These are phyloP conservation scores for Lipomyces lipofer DNA, from an alignment of 805 yeast species.

Conservation along the genomic window DNA sequence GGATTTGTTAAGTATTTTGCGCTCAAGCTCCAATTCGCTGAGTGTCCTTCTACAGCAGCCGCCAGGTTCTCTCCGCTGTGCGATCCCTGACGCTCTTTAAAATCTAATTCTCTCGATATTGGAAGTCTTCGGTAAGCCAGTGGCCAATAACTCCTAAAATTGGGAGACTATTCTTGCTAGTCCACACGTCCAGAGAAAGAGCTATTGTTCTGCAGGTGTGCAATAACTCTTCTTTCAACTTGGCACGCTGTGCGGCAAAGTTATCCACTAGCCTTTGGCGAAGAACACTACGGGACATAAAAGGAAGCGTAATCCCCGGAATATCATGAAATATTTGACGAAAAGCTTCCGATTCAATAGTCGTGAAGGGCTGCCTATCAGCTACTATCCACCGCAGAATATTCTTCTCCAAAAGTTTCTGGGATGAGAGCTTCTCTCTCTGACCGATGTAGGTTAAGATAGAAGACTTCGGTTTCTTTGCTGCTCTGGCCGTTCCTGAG, in stretches of 20 bases:
- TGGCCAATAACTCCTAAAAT: background rate
- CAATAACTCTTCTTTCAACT: background rate
- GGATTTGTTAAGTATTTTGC: background rate
- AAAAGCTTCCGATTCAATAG: background rate
- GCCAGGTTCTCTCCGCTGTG: conserved; percentile 1
- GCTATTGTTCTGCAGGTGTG: background rate
- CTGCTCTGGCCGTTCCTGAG: conserved; percentile 3
- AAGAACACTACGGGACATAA: background rate
- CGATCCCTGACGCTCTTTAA: background rate
- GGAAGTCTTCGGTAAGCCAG: background rate
- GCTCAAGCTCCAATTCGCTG: background rate
- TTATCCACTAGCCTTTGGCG: background rate
- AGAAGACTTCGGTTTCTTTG: conserved; percentile 2
- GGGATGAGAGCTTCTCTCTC: background rate
- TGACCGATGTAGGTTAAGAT: background rate
- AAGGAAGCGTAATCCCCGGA: conserved; percentile 2
- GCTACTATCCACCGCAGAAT: background rate
- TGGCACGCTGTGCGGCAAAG: background rate
- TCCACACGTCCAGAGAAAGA: background rate
- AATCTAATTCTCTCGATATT: conserved; percentile 1
- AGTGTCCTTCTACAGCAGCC: background rate
- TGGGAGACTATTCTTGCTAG: conserved; percentile 1
- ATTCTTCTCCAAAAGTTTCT: background rate
- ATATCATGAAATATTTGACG: background rate
- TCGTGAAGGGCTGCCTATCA: conserved; percentile 1